These are phyloP conservation scores for Yamadazyma philogaea DNA, from an alignment of 805 yeast genomes.

Conservation along the genomic window DNA sequence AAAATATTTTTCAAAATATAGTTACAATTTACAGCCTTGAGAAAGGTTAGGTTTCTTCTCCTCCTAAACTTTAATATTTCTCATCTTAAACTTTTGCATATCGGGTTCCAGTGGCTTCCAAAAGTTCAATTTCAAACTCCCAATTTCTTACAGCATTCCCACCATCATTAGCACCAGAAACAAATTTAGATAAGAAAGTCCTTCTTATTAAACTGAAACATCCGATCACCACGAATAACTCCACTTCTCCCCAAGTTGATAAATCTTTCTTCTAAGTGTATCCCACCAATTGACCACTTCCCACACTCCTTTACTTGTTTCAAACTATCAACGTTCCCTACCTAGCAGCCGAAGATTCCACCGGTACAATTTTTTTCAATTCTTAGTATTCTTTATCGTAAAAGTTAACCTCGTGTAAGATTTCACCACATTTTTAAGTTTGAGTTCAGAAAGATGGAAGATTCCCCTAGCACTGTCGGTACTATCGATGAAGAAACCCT, in stretches of 20 bases:
- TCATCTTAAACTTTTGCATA: neutral
- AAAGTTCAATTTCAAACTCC: neutral
- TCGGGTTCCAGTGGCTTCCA: neutral
- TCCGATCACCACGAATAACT: constrained; percentile 3
- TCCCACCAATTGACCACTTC: neutral
- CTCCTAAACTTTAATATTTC: neutral
- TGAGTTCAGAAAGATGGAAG: constrained; percentile 12
- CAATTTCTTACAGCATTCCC: no score
- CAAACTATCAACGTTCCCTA: neutral
- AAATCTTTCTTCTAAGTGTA: neutral
- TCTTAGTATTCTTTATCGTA: no score
- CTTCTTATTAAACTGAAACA: constrained; percentile 4
- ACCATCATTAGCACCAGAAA: no score
- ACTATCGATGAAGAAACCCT: constrained; percentile 14
- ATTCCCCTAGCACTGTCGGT: constrained; percentile 14
- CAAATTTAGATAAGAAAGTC: no score
- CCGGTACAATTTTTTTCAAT: neutral
- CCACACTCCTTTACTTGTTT: neutral
- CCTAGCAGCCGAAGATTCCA: neutral
- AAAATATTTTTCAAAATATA: no score
- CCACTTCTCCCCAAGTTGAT: neutral
- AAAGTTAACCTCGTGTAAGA: neutral
- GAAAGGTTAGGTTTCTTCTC: neutral
- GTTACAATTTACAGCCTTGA: neutral
- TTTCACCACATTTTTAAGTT: neutral